Evolutionary conservation across 176 grass and related monocot genomes (phyloP).

Genomic region (Coix lacrymajobi): DNA sequence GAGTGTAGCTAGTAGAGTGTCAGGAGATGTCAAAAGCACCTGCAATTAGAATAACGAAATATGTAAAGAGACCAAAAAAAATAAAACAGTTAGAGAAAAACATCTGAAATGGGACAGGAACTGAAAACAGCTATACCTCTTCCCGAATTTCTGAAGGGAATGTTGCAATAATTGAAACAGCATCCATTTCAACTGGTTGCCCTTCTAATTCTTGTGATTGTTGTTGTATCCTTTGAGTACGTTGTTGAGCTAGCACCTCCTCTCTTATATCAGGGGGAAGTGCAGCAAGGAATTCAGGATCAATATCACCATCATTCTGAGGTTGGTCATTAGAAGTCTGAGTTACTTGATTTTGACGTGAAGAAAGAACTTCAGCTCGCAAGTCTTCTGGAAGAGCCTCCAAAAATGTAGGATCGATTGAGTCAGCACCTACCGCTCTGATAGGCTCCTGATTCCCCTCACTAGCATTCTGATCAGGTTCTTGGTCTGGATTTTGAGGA

Average conservation of each 20-base stretch:
- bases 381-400: slow-evolving; percentile 96
- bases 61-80: neutral
- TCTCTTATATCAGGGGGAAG: slow-evolving; percentile 97
- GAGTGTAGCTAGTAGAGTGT: slow-evolving; percentile 92
- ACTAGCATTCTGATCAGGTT: slow-evolving; percentile 47
- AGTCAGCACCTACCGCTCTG: slow-evolving; percentile 47
- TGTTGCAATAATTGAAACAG: slow-evolving; percentile 97
- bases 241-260: slow-evolving; percentile 93
- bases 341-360: slow-evolving; percentile 87
- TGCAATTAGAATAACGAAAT: slow-evolving; percentile 43
- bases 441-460: slow-evolving; percentile 52
- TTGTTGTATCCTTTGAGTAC: slow-evolving; percentile 79
- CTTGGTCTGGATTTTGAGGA: slow-evolving; percentile 62
- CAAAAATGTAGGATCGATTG: slow-evolving; percentile 98
- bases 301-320: slow-evolving; percentile 85
- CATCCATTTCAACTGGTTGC: slow-evolving; percentile 97
- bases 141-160: slow-evolving; percentile 96
- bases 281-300: slow-evolving; percentile 99
- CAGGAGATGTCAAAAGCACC: slow-evolving; percentile 96
- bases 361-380: slow-evolving; percentile 90
- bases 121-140: slow-evolving; percentile 56
- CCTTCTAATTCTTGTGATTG: slow-evolving; percentile 92
- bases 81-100: neutral
- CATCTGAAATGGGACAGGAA: neutral
- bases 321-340: slow-evolving; percentile 69